Conservation (phyloP, 148 eudicot genomes). For the Camellia granthamiana region DNA sequence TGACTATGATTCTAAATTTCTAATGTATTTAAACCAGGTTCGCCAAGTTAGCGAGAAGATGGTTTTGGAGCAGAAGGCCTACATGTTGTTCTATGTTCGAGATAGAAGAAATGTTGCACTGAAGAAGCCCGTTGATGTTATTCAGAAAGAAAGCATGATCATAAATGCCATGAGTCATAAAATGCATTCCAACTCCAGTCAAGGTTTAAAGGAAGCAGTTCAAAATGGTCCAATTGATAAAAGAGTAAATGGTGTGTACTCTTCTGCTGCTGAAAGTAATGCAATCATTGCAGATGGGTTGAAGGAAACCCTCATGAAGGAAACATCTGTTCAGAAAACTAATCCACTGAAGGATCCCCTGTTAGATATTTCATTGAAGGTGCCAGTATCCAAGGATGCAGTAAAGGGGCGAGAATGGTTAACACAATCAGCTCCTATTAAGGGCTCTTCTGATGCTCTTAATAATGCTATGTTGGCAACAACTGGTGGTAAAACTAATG, state of each 20-base stretch:
- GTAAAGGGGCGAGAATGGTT: constrained; percentile 8
- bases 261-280: constrained; percentile 24
- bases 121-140: constrained; percentile 49
- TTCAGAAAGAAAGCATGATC: constrained; percentile 40
- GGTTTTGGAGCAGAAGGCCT: constrained; percentile 94
- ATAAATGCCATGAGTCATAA: constrained; percentile 38
- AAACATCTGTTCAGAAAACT: constrained; percentile 19
- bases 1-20: not conserved
- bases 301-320: constrained; percentile 22
- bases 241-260: constrained; percentile 6
- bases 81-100: constrained; percentile 83
- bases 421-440: not conserved
- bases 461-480: constrained; percentile 1
- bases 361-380: not conserved
- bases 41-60: constrained; percentile 65
- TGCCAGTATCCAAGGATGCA: not conserved
- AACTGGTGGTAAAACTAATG: constrained; percentile 1
- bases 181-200: constrained; percentile 24
- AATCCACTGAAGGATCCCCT: constrained; percentile 19
- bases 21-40: constrained; percentile 48
- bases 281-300: constrained; percentile 17
- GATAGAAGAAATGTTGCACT: constrained; percentile 44
- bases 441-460: not conserved
- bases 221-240: constrained; percentile 26
- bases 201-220: constrained; percentile 17